phyloP scores from a whole-genome alignment of 768 basidiomycete genomes.

The Kondoa malvinella region DNA sequence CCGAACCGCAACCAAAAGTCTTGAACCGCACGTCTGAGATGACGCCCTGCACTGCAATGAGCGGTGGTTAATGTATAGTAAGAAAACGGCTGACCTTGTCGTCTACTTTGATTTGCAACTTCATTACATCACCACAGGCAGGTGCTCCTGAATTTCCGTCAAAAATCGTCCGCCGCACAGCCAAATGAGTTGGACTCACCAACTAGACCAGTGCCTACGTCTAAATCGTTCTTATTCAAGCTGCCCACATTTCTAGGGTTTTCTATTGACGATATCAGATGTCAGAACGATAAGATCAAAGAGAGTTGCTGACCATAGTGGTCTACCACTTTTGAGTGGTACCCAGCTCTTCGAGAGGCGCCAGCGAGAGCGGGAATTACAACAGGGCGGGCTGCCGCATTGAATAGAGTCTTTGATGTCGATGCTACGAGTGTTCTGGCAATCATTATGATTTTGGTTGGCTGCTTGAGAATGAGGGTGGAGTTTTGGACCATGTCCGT shows the following conservation, averaged over 20 bases:
- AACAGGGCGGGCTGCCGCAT: background rate
- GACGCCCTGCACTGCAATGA: conserved; percentile 41
- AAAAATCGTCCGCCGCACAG: background rate
- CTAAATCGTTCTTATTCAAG: conserved; percentile 70
- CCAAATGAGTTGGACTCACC: conserved; percentile 41
- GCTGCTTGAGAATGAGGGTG: background rate
- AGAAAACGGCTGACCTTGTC: conserved; percentile 40
- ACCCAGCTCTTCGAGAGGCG: background rate
- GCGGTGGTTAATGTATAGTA: background rate
- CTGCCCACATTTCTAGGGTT: conserved; percentile 94
- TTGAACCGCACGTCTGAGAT: conserved; percentile 99
- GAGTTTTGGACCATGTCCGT: no score
- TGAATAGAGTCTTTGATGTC: background rate
- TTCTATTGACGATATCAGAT: conserved; percentile 63
- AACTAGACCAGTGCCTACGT: conserved; percentile 94
- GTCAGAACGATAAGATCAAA: background rate
- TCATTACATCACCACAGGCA: conserved; percentile 28
- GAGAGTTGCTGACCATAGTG: background rate
- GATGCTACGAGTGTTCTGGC: background rate
- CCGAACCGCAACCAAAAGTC: conserved; percentile 96
- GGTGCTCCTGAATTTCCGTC: conserved; percentile 17
- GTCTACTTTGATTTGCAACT: conserved; percentile 87
- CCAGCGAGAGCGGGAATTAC: background rate
- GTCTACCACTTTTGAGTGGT: background rate
- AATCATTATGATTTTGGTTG: background rate